Evolutionary conservation across 2,329 filamentous ascomycete species (phyloP).

Genomic region (Pyrenophora teres): DNA sequence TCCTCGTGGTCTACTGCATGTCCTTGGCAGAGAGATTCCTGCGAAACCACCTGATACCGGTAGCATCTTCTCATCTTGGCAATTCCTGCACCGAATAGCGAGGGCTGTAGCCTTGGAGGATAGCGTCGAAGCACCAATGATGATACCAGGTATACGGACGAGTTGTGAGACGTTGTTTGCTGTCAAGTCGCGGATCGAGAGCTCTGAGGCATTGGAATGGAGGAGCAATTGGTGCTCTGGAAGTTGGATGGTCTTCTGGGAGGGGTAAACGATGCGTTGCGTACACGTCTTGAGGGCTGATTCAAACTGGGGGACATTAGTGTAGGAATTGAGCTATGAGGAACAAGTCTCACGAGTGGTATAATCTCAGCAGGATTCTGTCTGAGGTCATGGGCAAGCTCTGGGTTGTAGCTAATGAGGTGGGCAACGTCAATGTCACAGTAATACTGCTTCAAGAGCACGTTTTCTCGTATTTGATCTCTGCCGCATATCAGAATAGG

Average conservation of each 20-base stretch:
- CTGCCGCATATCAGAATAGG: conserved; percentile 56
- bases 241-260: conserved; percentile 67
- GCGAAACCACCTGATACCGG: conserved; percentile 83
- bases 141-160: conserved; percentile 95
- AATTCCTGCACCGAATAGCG: conserved; percentile 86
- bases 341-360: conserved; percentile 69
- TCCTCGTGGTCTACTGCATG: conserved; percentile 68
- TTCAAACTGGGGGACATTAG: conserved; percentile 72
- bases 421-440: conserved; percentile 97
- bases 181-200: conserved; percentile 91
- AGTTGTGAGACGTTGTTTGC: conserved; percentile 90
- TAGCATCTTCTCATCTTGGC: conserved; percentile 72
- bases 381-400: conserved; percentile 85
- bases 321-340: not conserved
- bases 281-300: conserved; percentile 87
- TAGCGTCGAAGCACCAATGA: conserved; percentile 95
- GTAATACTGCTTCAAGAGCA: conserved; percentile 89
- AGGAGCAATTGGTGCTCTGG: conserved; percentile 94
- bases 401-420: conserved; percentile 93
- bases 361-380: conserved; percentile 93
- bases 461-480: conserved; percentile 95
- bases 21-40: conserved; percentile 80
- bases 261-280: conserved; percentile 88
- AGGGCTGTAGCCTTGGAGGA: conserved; percentile 92
- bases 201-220: conserved; percentile 87